A percentile compares a stretch with the other conserved stretches of the same genome.
These are phyloP conservation scores for Xerophyta viscosa DNA, from an alignment of 106 monocot species.

Conservation along the genomic window DNA sequence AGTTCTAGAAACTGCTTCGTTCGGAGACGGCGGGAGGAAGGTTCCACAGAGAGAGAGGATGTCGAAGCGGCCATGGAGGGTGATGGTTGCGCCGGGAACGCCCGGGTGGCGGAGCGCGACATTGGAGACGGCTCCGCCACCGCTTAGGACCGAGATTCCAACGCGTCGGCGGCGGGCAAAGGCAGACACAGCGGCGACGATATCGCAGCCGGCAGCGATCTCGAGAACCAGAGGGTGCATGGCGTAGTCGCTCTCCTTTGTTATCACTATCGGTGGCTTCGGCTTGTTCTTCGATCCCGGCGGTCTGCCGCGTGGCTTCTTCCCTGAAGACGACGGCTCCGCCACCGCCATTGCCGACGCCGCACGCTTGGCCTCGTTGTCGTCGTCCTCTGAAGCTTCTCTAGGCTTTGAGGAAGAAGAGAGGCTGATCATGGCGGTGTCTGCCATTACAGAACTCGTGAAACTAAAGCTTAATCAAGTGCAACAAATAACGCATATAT, in stretches of 20 bases:
- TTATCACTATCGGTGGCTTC: slow-evolving; percentile 63
- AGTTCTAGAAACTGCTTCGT: slow-evolving; percentile 21
- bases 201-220: slow-evolving; percentile 43
- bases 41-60: slow-evolving; percentile 44
- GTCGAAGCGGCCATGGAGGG: slow-evolving; percentile 48
- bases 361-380: too few species aligned
- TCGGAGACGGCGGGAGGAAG: slow-evolving; percentile 50
- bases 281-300: slow-evolving; percentile 67
- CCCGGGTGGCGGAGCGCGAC: slow-evolving; percentile 56
- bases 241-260: slow-evolving; percentile 53
- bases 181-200: slow-evolving; percentile 42
- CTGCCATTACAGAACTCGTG: too few species aligned
- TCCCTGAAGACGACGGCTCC: too few species aligned
- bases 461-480: too few species aligned
- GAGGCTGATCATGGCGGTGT: too few species aligned
- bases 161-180: slow-evolving; percentile 44
- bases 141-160: slow-evolving; percentile 57
- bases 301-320: slow-evolving; percentile 35
- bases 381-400: too few species aligned
- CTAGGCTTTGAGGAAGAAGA: too few species aligned
- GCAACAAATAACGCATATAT: too few species aligned
- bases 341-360: too few species aligned
- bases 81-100: slow-evolving; percentile 32
- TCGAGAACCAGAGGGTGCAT: slow-evolving; percentile 50
- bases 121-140: slow-evolving; percentile 54